Evolutionary conservation across 352 stramenopile species (phyloP).

Genomic region (Pythium sp.): DNA sequence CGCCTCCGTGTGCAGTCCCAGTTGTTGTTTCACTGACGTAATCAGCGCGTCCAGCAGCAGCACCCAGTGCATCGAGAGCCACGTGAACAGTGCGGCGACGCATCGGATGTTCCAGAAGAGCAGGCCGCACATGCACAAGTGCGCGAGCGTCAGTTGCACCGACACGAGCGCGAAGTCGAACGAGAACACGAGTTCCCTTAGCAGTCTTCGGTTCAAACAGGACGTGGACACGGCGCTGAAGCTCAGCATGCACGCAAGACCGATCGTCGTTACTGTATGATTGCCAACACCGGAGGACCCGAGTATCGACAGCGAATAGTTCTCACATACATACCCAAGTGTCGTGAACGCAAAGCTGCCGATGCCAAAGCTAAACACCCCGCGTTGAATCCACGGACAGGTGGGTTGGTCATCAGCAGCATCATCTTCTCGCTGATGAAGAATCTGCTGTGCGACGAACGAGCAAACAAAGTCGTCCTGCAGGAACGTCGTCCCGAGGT

Average conservation of each 20-base stretch:
- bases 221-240: neutral
- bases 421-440: no score
- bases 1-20: slow-evolving; percentile 7
- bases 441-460: no score
- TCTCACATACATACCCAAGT: no score
- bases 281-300: neutral
- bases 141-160: slow-evolving; percentile 17
- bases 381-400: no score
- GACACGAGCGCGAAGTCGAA: slow-evolving; percentile 34
- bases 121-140: slow-evolving; percentile 21
- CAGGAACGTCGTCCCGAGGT: neutral
- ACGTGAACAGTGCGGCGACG: slow-evolving; percentile 7
- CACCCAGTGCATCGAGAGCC: slow-evolving; percentile 22
- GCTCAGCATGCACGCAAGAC: neutral
- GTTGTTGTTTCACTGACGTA: slow-evolving; percentile 4
- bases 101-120: slow-evolving; percentile 19
- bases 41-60: slow-evolving; percentile 24
- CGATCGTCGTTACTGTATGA: neutral
- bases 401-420: no score
- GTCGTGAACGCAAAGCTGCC: no score
- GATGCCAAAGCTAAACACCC: no score
- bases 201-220: slow-evolving; percentile 1
- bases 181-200: slow-evolving; percentile 5
- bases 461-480: neutral
- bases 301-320: neutral